A percentile compares a stretch with the other conserved stretches of the same genome.
Evolutionary conservation across 129 eudicot genomes (phyloP).

Genomic region (Centella asiatica): DNA sequence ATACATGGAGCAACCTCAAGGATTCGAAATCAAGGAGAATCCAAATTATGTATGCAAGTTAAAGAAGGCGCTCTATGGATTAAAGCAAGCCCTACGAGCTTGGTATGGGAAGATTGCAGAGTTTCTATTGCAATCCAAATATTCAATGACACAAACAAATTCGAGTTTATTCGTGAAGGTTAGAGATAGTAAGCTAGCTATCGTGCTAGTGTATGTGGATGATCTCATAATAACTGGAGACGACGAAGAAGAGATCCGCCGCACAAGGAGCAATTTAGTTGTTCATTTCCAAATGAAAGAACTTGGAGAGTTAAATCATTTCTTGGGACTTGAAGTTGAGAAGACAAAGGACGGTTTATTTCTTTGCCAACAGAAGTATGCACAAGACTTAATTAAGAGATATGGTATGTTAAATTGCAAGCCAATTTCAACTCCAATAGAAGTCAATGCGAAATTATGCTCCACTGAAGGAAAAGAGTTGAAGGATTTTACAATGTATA

Average conservation of each 20-base stretch:
- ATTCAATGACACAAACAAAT: not conserved
- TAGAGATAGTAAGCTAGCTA: too few species aligned
- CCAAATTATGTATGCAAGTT: not conserved
- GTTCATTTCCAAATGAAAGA: not conserved
- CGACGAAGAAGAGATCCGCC: not conserved
- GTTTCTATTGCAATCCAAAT: not conserved
- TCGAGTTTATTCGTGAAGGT: not conserved
- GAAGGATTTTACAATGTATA: not conserved
- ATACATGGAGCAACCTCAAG: not conserved
- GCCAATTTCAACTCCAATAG: not conserved
- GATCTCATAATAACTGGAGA: not conserved
- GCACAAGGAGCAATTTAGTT: too few species aligned
- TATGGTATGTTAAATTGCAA: not conserved
- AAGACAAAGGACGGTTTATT: not conserved
- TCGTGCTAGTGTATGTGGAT: not conserved
- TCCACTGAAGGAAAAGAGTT: not conserved
- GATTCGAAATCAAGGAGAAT: not conserved
- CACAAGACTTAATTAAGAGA: not conserved
- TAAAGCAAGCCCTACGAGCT: too few species aligned
- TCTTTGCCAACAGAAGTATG: not conserved
- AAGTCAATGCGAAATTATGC: not conserved
- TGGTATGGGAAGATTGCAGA: not conserved
- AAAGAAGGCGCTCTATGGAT: not conserved
- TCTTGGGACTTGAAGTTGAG: not conserved
- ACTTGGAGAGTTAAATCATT: not conserved